Base-by-base conservation (phyloP, 164 flowering plant species). In the Pachysandra terminalis region DNA sequence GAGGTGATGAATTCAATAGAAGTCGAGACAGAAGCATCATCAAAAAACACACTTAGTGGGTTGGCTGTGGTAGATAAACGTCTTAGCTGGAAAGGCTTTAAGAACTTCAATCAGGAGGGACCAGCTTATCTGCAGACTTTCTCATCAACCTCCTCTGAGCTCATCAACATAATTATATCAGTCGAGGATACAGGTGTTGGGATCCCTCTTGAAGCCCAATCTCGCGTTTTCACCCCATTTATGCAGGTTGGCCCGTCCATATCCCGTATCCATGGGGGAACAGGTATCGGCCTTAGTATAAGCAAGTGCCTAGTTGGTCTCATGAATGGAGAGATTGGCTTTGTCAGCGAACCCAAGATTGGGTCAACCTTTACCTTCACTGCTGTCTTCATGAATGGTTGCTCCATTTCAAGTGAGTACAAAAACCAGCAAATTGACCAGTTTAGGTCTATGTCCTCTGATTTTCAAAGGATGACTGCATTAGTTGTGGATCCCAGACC, bases 281-380 rank as follows among this genome's bases (percentile, higher is more conserved):
- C 99, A 9, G 99, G 99, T 15, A 95, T 95, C 37, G 99, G 99
- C 23, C 71, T 89, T 14, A 89, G 91, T 79, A 89, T 89, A 63
- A 84, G 90, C 83, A 89, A 86, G 71, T 84, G 86, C 67, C 75
- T 89, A 77, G 92, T 89, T 63, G 81, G 78, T 25, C 84, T 85
- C 56, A 89, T 89, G 96, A 80, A 78, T 32, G 96, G 96, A 37
- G 92, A 89, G 60, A 86, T 89, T 40, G 90, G 89, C 13, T 84
- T 89, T 72, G 81, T 73, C 15, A 89, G 96, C 72, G 65, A 68
- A 17, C 89, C 89, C 4, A 71, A 76, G 53, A 63, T 81, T 52
- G 96, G 96, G 0, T 82, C 89, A 10, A 86, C 89, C 25, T 89
- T 89, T 48, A 75, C 92, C 5, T 89, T 89, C 60, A 84, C 92